phyloP scores from a whole-genome alignment of 768 basidiomycete species.

The Rhodosporidiobolus odoratus region DNA sequence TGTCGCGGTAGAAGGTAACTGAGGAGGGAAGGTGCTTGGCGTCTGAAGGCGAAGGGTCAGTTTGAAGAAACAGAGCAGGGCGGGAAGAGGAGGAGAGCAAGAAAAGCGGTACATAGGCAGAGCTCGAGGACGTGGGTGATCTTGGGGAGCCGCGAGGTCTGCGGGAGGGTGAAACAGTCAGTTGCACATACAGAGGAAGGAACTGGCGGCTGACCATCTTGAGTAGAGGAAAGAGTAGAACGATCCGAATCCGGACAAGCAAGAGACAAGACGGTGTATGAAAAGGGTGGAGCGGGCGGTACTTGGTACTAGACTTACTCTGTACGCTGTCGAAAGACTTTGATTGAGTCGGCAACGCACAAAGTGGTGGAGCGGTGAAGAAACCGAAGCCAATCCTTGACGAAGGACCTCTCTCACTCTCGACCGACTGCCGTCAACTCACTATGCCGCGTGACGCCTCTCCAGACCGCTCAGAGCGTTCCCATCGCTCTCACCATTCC shows the following conservation, averaged over 20 bases:
- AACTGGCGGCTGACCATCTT: too few species aligned
- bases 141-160: conserved; percentile 15
- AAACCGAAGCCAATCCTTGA: not conserved
- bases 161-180: not conserved
- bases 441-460: conserved; percentile 26
- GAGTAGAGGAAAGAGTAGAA: too few species aligned
- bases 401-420: not conserved
- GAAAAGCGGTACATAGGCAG: conserved; percentile 17
- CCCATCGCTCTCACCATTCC: not conserved
- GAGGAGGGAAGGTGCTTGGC: conserved; percentile 10
- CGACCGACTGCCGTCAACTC: not conserved
- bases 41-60: conserved; percentile 3
- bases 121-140: conserved; percentile 34
- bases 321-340: too few species aligned
- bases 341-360: too few species aligned
- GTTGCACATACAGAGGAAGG: not conserved
- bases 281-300: too few species aligned
- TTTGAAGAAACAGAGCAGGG: not conserved
- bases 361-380: not conserved
- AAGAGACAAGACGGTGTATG: too few species aligned
- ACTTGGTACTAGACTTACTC: too few species aligned
- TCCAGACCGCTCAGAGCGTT: conserved; percentile 15
- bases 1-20: conserved; percentile 21
- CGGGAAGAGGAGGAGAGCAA: not conserved
- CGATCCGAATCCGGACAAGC: too few species aligned